Percentiles rank a stretch among this genome's conserved stretches.
phyloP scores from a whole-genome alignment of 768 basidiomycete genomes.

The Mrakia frigida region DNA sequence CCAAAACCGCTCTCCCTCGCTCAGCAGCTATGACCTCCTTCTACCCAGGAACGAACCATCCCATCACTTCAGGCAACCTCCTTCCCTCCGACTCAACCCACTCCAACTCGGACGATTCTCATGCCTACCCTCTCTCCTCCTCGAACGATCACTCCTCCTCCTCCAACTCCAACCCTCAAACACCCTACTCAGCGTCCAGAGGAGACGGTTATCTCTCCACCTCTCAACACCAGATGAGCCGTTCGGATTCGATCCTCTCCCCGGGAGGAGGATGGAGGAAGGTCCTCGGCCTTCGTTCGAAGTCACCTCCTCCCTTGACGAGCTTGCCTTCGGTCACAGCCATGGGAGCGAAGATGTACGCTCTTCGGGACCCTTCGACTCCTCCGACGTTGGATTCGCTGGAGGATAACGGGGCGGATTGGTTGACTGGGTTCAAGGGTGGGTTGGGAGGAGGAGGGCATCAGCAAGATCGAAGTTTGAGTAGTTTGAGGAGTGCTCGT shows the following conservation, averaged over 20 bases:
- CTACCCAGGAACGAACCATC: conserved; percentile 12
- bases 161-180: not conserved
- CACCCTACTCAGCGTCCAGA: not conserved
- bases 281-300: conserved; percentile 13
- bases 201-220: not conserved
- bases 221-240: not conserved
- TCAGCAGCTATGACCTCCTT: conserved; percentile 21
- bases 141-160: not conserved
- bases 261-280: conserved; percentile 6
- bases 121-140: conserved; percentile 5
- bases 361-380: conserved; percentile 13
- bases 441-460: not conserved
- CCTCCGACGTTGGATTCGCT: conserved; percentile 20
- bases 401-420: not conserved
- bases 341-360: conserved; percentile 16
- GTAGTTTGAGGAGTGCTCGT: conserved; percentile 23
- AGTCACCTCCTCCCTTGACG: conserved; percentile 22
- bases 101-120: not conserved
- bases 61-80: not conserved
- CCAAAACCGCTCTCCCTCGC: conserved; percentile 6
- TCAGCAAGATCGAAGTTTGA: conserved; percentile 21
- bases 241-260: not conserved
- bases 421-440: not conserved
- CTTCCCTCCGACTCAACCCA: conserved; percentile 2
- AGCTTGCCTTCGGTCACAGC: not conserved